Evolutionary conservation across 768 basidiomycete species (phyloP).

Genomic region (Russula sp.): DNA sequence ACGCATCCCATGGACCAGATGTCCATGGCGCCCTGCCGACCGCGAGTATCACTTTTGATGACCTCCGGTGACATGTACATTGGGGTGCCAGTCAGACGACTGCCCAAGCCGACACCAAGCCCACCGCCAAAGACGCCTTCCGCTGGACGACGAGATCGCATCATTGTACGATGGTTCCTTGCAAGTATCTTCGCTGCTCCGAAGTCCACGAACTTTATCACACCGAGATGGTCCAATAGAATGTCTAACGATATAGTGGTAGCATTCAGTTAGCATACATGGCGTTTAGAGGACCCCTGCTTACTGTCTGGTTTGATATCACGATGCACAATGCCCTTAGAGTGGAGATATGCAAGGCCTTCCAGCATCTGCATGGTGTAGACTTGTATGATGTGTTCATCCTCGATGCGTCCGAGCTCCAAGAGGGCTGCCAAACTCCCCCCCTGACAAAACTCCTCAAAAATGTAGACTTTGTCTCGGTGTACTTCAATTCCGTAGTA

Average conservation of each 20-base stretch:
- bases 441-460: constrained; percentile 97
- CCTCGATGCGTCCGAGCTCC: constrained; percentile 92
- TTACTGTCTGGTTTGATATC: constrained; percentile 98
- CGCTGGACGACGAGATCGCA: constrained; percentile 53
- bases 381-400: constrained; percentile 90
- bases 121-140: constrained; percentile 33
- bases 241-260: constrained; percentile 55
- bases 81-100: constrained; percentile 91
- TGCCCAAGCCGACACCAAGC: constrained; percentile 46
- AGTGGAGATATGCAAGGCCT: constrained; percentile 89
- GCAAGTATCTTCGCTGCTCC: constrained; percentile 95
- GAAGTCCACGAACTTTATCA: constrained; percentile 96
- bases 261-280: not conserved
- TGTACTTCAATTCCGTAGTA: constrained; percentile 99
- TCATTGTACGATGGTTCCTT: constrained; percentile 78
- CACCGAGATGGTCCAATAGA: constrained; percentile 78
- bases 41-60: constrained; percentile 87
- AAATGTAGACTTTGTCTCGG: constrained; percentile 97
- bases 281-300: constrained; percentile 29
- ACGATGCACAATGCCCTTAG: constrained; percentile 86
- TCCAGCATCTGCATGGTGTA: constrained; percentile 97
- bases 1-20: constrained; percentile 98
- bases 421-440: constrained; percentile 84
- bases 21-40: constrained; percentile 93
- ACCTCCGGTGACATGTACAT: constrained; percentile 99